A percentile compares a stretch with the other conserved stretches of the same genome.
phyloP scores from a whole-genome alignment of 2,329 filamentous ascomycete genomes.

The Coniochaeta sp. region DNA sequence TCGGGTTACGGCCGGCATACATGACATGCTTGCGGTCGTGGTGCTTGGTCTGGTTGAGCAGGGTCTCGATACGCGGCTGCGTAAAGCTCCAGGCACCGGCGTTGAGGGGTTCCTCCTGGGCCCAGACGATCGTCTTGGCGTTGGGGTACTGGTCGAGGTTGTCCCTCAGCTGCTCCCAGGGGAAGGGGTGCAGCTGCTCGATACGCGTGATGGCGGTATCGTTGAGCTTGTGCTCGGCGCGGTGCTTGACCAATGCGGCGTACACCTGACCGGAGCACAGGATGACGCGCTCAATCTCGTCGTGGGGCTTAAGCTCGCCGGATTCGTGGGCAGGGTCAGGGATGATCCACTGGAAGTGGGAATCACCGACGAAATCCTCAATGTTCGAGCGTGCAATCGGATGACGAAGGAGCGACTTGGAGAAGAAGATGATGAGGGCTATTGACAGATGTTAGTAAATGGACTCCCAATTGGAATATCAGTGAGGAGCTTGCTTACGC shows the following conservation, averaged over 20 bases:
- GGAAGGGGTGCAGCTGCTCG: slow-evolving; percentile 98
- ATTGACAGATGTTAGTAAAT: slow-evolving; percentile 4
- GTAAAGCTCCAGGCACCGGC: slow-evolving; percentile 94
- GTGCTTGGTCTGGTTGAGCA: slow-evolving; percentile 86
- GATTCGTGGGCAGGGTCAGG: slow-evolving; percentile 77
- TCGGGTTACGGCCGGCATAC: slow-evolving; percentile 92
- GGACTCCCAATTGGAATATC: slow-evolving; percentile 12
- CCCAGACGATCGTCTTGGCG: slow-evolving; percentile 95
- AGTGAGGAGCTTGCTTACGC: slow-evolving; percentile 54
- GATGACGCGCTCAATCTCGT: slow-evolving; percentile 89
- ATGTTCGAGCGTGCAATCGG: slow-evolving; percentile 83
- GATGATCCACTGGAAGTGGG: slow-evolving; percentile 96
- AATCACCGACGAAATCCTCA: slow-evolving; percentile 84
- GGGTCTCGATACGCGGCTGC: slow-evolving; percentile 94
- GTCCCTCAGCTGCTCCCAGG: slow-evolving; percentile 92
- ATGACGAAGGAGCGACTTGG: slow-evolving; percentile 91
- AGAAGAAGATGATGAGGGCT: slow-evolving; percentile 97
- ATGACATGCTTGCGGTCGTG: slow-evolving; percentile 94
- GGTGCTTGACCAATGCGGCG: slow-evolving; percentile 82
- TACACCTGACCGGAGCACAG: slow-evolving; percentile 95
- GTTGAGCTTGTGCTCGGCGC: slow-evolving; percentile 76
- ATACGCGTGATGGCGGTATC: slow-evolving; percentile 91
- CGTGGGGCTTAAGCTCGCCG: slow-evolving; percentile 65
- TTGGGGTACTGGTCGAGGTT: slow-evolving; percentile 97
- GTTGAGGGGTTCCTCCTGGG: slow-evolving; percentile 95